Conservation (phyloP, 2,329 filamentous ascomycete genomes). For the Elsinoe australis region DNA sequence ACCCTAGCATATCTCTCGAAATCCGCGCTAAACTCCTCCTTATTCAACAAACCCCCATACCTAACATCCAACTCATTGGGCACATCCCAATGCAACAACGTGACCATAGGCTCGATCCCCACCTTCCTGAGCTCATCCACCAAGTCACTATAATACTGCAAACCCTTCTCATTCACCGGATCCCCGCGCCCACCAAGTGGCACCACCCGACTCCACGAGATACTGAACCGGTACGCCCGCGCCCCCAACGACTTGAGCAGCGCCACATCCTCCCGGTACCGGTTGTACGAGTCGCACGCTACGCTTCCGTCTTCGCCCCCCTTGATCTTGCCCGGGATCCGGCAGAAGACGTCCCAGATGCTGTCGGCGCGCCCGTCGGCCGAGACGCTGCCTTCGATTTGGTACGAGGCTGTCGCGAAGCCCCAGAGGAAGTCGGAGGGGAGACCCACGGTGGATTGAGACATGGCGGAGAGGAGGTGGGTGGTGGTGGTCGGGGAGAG, state of each 20-base stretch:
- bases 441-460: slow-evolving; percentile 22
- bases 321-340: slow-evolving; percentile 72
- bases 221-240: slow-evolving; percentile 72
- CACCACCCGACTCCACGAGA: slow-evolving; percentile 68
- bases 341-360: slow-evolving; percentile 88
- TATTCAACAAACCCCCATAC: slow-evolving; percentile 74
- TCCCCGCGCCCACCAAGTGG: slow-evolving; percentile 69
- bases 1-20: slow-evolving; percentile 71
- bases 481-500: slow-evolving; percentile 3
- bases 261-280: slow-evolving; percentile 66
- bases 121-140: slow-evolving; percentile 69
- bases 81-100: slow-evolving; percentile 51
- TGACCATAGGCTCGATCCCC: slow-evolving; percentile 73
- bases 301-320: slow-evolving; percentile 66
- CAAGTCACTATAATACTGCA: slow-evolving; percentile 71
- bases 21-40: slow-evolving; percentile 73
- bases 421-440: slow-evolving; percentile 37
- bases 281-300: slow-evolving; percentile 82
- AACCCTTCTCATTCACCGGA: slow-evolving; percentile 67
- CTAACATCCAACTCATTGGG: slow-evolving; percentile 70
- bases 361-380: slow-evolving; percentile 72
- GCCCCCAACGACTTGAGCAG: slow-evolving; percentile 68
- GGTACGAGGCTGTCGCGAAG: slow-evolving; percentile 51
- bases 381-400: slow-evolving; percentile 70
- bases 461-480: too few species aligned